Base-by-base conservation (phyloP, 192 early-diverging fungal genomes). In the Jimgerdemannia flammicorona region DNA sequence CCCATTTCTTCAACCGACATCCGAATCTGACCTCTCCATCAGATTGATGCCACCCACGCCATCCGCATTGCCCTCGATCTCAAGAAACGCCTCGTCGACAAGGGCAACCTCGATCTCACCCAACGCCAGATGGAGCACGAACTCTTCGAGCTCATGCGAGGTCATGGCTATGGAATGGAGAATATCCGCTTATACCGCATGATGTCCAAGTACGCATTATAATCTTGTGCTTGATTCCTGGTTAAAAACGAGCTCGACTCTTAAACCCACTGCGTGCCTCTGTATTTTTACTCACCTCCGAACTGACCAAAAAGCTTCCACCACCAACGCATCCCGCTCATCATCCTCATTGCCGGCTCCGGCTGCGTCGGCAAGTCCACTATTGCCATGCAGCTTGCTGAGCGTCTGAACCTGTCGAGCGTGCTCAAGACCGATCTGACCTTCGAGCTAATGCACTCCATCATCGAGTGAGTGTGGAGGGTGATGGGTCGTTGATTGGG, bases 61-160 rank as follows among this genome's bases (percentile, higher is more conserved):
- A 40, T 78, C 3, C 71, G 77, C 4, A 78, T 78, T 59, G 77
- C 77, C n/a, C 72, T 78, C 18, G 77, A 78, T 59, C 77, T 78
- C 11, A 78, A 78, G 54, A 78, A 78, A 41, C 65, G 67, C 40
- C 72, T 78, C 1, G 72, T 78, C 17, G 77, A 78, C 43, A 72
- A 73, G 17, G 67, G 18, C 19, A 65, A 69, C 44, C 49, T 78
- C 43, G 65, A 43, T 7, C 41, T 78, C 43, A 69, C 77, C 4
- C 77, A 78, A 20, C 8, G 68, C 39, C 49, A 73, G 17, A 44
- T 78, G 14, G 65, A 78, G 43, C 65, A 19, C 41, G 77, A 78
- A n/a, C 49, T 78, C 44, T 78, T 78, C 63, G 70, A 73, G 18
- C 41, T 78, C 44, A 64, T 78, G 44, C 44, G 43, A 43, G 66